Evolutionary conservation across 805 yeast species (phyloP), one percentile per base, ranked within the genome.

Genomic region (Zygosaccharomyces bisporus): DNA sequence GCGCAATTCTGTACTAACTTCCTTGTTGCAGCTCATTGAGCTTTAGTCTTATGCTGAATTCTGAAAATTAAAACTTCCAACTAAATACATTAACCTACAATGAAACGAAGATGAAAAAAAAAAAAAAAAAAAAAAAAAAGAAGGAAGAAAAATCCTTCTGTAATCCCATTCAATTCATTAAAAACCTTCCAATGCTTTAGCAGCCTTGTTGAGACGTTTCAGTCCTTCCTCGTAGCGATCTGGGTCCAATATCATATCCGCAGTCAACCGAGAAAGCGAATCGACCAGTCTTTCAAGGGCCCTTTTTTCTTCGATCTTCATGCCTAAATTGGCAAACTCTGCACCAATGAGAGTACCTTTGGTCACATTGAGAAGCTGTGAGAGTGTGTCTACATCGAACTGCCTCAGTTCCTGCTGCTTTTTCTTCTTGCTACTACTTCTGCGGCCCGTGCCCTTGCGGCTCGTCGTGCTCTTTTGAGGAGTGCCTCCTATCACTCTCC

Each of bases 221-320:
- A 87, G 75, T 9, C 97, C 95, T 49, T 87, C 88, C 12, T 80
- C 81, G 46, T 84, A 82, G 56, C 93, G 78, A 21, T 77, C 79
- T 21, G 87, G 87, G 62, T 91, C 96, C 44, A 86, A 61, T 43
- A 89, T 84, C 86, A 93, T 88, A 58, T 89, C 96, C 42, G 90
- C 87, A 2, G 95, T 88, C 46, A 93, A 74, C 55, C 93, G 74
- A 31, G 93, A 82, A 37, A 91, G 70, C 1, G 95, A 81, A 57
- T 89, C 95, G 3, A 91, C 85, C 39, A 91, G 79, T 63, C 87
- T 81, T 58, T 91, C 97, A 34, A 91, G 71, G 32, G 90, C 71
- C 55, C 79, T 82, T 53, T 85, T 83, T 57, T 89, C 96, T 47
- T 82, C 83, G 0, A 74, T 67, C 7, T 91, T 89, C 51, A 89